Evolutionary conservation across 768 basidiomycete species (phyloP).

Genomic region (Tricholoma saponaceum): DNA sequence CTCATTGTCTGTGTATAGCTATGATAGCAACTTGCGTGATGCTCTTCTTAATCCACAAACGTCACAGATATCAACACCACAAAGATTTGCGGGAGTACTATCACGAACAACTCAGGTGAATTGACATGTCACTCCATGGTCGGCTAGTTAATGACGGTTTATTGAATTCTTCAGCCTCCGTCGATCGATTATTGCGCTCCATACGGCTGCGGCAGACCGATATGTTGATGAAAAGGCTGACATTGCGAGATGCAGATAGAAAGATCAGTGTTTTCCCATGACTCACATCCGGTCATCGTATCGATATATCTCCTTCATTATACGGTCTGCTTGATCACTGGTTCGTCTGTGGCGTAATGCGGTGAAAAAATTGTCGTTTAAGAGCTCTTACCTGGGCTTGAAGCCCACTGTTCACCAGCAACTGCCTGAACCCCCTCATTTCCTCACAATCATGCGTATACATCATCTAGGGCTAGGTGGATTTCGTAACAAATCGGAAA

Average conservation of each 20-base stretch:
- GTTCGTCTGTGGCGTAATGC: background rate
- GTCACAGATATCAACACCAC: conserved; percentile 32
- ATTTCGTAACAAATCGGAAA: no score
- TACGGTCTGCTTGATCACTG: background rate
- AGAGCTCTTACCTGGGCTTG: no score
- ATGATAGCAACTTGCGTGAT: conserved; percentile 32
- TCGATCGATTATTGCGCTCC: conserved; percentile 30
- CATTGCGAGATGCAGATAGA: background rate
- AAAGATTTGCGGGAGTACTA: conserved; percentile 45
- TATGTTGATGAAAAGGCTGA: conserved; percentile 7
- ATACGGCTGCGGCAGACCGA: conserved; percentile 25
- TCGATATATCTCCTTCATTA: no score
- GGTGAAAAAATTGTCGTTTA: no score
- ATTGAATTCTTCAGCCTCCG: conserved; percentile 22
- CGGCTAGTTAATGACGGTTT: background rate
- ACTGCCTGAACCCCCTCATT: no score
- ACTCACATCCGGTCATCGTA: background rate
- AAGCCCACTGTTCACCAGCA: no score
- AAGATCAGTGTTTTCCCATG: background rate
- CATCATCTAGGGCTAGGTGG: no score
- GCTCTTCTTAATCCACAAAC: conserved; percentile 38
- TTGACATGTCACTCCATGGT: no score
- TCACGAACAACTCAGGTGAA: conserved; percentile 41
- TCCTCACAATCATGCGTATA: no score
- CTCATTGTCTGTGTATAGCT: conserved; percentile 21